These are phyloP conservation scores for Petrea volubilis DNA, from an alignment of 257 asterid genomes.

Conservation along the genomic window DNA sequence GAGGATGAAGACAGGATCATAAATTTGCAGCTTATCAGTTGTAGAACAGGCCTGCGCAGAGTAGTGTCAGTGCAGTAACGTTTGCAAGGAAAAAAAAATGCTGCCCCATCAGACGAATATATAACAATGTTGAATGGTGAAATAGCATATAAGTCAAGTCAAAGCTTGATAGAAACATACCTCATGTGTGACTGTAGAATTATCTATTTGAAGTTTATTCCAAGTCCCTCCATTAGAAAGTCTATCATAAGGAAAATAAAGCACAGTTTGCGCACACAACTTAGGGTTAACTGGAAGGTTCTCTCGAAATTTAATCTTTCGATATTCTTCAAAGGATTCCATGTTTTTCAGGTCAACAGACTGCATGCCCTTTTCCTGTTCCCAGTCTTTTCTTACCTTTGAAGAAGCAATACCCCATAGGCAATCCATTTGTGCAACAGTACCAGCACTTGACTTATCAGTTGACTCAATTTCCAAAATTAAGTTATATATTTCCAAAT, in stretches of 20 bases:
- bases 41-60: slow-evolving; percentile 46
- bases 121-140: slow-evolving; percentile 6
- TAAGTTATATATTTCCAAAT: slow-evolving; percentile 70
- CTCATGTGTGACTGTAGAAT: slow-evolving; percentile 43
- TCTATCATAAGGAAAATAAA: slow-evolving; percentile 70
- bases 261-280: slow-evolving; percentile 76
- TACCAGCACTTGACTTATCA: slow-evolving; percentile 55
- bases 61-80: slow-evolving; percentile 10
- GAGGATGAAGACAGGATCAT: slow-evolving; percentile 88
- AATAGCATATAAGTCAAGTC: not conserved
- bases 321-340: slow-evolving; percentile 51
- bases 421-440: slow-evolving; percentile 66
- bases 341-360: slow-evolving; percentile 32
- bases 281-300: slow-evolving; percentile 81
- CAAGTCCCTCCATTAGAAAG: slow-evolving; percentile 35
- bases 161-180: slow-evolving; percentile 34
- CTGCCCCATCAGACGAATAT: not conserved
- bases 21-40: slow-evolving; percentile 48
- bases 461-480: slow-evolving; percentile 60
- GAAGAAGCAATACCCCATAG: slow-evolving; percentile 79
- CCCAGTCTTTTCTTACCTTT: slow-evolving; percentile 53
- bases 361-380: slow-evolving; percentile 37
- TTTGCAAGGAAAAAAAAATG: not conserved
- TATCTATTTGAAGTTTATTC: slow-evolving; percentile 39
- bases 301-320: slow-evolving; percentile 68